Percentiles rank a stretch among this genome's conserved stretches.
Evolutionary conservation across 2,329 filamentous ascomycete species (phyloP).

Genomic region (Diaporthe amygdali): DNA sequence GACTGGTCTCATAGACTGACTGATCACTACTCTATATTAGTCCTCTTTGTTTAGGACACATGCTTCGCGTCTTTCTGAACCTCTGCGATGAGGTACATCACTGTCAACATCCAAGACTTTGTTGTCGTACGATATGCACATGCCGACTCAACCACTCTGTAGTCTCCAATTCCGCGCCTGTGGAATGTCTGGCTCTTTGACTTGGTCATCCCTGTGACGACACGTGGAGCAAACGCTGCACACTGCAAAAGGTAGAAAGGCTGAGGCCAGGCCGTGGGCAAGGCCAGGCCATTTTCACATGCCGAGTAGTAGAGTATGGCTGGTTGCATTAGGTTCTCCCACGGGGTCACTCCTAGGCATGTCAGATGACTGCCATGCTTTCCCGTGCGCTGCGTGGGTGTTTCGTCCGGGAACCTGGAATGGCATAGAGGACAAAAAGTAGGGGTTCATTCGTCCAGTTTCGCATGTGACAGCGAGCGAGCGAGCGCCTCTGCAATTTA

Average conservation of each 20-base stretch:
- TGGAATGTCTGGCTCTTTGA: background rate
- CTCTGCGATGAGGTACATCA: background rate
- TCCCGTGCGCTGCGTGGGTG: background rate
- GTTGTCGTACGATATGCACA: no score
- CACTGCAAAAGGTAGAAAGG: background rate
- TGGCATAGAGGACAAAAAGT: background rate
- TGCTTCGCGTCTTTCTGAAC: no score
- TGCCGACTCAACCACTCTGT: no score
- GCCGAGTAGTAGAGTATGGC: background rate
- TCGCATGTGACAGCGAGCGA: conserved; percentile 22
- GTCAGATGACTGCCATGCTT: conserved; percentile 14
- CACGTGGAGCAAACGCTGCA: background rate
- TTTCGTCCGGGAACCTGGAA: background rate
- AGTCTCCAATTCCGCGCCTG: no score
- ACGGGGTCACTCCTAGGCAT: background rate
- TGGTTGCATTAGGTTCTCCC: background rate
- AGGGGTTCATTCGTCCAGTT: background rate
- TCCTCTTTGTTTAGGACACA: background rate
- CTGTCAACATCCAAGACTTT: background rate
- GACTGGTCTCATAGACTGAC: background rate
- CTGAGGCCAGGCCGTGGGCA: background rate
- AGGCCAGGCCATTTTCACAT: conserved; percentile 19
- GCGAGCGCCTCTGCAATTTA: background rate
- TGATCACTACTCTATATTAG: background rate
- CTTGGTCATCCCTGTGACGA: background rate